A percentile compares a stretch with the other conserved stretches of the same genome.
Evolutionary conservation across 73 alveolate species (phyloP).

Genomic region (Symbiodinium natans): DNA sequence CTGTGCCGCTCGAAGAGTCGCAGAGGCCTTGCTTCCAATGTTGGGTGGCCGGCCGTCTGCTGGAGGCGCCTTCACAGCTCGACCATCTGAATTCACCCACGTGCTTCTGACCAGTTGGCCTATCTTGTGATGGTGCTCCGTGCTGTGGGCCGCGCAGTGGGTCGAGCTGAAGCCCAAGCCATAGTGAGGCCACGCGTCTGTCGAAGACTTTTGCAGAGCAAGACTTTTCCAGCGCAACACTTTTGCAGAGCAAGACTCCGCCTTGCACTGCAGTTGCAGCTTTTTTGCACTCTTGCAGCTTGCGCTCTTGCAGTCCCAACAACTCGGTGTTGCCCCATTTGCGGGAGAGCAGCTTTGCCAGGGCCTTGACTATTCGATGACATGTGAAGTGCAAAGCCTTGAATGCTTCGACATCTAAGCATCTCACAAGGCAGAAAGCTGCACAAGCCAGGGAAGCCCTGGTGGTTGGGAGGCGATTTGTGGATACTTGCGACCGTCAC

Average conservation of each 20-base stretch:
- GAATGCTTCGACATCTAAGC: not conserved
- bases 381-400: not conserved
- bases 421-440: not conserved
- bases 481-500: too few relatives aligned
- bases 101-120: constrained; percentile 24
- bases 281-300: too few relatives aligned
- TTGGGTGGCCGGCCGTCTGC: constrained; percentile 65
- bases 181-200: not conserved
- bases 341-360: constrained; percentile 25
- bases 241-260: not conserved
- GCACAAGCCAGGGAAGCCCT: constrained; percentile 10
- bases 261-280: not conserved
- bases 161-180: constrained; percentile 16
- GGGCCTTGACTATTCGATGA: not conserved
- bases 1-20: too few relatives aligned
- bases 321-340: not conserved
- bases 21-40: constrained; percentile 67
- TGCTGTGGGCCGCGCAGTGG: constrained; percentile 55
- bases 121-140: constrained; percentile 54
- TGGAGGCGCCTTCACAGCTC: constrained; percentile 43
- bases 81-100: too few relatives aligned
- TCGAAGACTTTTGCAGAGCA: too few relatives aligned
- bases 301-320: not conserved
- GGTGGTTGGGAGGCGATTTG: constrained; percentile 27
- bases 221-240: too few relatives aligned